Evolutionary conservation across 2,329 filamentous ascomycete genomes (phyloP).

Genomic region (Huntiella decipiens): DNA sequence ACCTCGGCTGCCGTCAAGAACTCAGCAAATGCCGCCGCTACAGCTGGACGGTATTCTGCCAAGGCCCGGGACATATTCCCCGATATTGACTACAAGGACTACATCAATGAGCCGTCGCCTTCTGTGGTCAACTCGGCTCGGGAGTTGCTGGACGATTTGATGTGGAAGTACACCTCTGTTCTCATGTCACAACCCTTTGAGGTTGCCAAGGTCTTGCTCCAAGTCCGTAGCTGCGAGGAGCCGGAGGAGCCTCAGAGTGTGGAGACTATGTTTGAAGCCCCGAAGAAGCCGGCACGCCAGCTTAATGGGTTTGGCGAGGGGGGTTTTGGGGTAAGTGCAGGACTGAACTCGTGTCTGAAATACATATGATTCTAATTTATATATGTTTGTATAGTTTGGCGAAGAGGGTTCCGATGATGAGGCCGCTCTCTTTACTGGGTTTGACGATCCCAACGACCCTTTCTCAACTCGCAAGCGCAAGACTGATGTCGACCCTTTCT

Average conservation of each 20-base stretch:
- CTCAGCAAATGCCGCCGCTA: conserved; percentile 9
- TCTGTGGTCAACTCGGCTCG: conserved; percentile 51
- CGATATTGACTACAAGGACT: conserved; percentile 83
- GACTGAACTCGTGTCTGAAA: neutral
- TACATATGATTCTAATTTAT: neutral
- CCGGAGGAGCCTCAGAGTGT: conserved; percentile 8
- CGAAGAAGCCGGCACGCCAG: conserved; percentile 9
- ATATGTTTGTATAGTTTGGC: conserved; percentile 7
- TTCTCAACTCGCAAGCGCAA: conserved; percentile 6
- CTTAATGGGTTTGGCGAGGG: conserved; percentile 1
- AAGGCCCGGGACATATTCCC: conserved; percentile 71
- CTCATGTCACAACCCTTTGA: conserved; percentile 90
- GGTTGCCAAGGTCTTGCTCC: conserved; percentile 83
- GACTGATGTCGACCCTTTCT: conserved; percentile 10
- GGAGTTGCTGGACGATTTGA: conserved; percentile 60
- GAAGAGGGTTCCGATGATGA: conserved; percentile 46
- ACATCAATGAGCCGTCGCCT: conserved; percentile 57
- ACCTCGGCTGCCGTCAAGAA: conserved; percentile 27
- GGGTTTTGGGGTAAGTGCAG: conserved; percentile 9
- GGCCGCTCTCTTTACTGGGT: conserved; percentile 60
- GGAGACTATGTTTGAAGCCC: conserved; percentile 10
- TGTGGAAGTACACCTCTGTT: conserved; percentile 84
- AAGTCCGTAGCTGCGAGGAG: conserved; percentile 33
- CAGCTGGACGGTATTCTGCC: conserved; percentile 25
- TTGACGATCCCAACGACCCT: conserved; percentile 31